Percentiles rank a stretch among this genome's conserved stretches.
Conservation (phyloP, 2,329 filamentous ascomycete genomes). For the Chrysosporium keratinophilum region DNA sequence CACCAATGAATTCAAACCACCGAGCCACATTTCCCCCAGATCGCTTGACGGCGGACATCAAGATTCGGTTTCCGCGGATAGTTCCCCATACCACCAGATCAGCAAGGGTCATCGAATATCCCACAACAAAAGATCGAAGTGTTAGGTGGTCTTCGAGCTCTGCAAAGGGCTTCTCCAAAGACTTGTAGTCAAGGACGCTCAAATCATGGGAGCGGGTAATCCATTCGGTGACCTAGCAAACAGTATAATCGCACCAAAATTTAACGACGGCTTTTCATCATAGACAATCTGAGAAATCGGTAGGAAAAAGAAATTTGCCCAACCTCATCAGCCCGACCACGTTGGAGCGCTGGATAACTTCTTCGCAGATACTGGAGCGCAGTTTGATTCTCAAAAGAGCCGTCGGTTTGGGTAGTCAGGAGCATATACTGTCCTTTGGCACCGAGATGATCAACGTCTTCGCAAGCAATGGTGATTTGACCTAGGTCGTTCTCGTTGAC, state of each 20-base stretch:
- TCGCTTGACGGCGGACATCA: constrained; percentile 12
- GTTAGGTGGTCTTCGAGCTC: constrained; percentile 20
- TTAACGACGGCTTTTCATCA: too few relatives aligned
- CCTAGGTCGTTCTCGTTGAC: background rate
- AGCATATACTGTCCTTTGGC: background rate
- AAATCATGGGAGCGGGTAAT: constrained; percentile 15
- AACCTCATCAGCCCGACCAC: too few relatives aligned
- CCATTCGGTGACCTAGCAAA: constrained; percentile 18
- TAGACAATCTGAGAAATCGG: too few relatives aligned
- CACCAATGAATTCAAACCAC: constrained; percentile 21
- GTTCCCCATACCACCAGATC: constrained; percentile 19
- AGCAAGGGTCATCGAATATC: constrained; percentile 18
- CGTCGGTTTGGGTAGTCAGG: background rate
- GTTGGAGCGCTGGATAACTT: too few relatives aligned
- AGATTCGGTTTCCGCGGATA: constrained; percentile 19
- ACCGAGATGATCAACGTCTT: background rate
- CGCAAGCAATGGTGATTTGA: background rate
- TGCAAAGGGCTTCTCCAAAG: constrained; percentile 18
- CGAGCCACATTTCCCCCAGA: constrained; percentile 12
- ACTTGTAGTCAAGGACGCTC: constrained; percentile 16
- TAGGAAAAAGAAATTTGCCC: too few relatives aligned
- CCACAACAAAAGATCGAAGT: constrained; percentile 18
- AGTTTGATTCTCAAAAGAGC: background rate
- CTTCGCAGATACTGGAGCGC: background rate
- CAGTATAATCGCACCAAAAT: too few relatives aligned